Base-by-base conservation (phyloP, 2,329 filamentous ascomycete genomes). In the Arthrobotrys megalospora region DNA sequence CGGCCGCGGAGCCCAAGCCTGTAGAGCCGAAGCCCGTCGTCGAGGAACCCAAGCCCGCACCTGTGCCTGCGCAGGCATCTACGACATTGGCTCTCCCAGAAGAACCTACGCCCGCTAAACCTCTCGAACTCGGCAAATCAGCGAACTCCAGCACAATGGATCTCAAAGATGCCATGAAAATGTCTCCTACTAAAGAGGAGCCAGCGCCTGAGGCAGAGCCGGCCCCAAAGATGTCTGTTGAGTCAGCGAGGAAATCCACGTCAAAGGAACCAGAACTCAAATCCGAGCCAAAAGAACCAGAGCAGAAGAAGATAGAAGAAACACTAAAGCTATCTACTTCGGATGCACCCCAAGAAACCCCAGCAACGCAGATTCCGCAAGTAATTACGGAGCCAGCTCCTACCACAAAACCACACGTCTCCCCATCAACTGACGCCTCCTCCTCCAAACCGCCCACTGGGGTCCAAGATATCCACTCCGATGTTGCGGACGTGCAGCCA, bases 161-260 rank as follows among this genome's bases (percentile, higher is more conserved):
- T 36, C 62, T 75, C 21, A 75, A 75, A 53, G 62, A 67, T 28
- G 70, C 70, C 7, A 67, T 75, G 63, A 67, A 52, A 4, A 66
- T 75, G 63, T 38, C 50, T 34, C 70, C 70, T 24, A 50, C 45
- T 7, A 32, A 14, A 2, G 45, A 64, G 36, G 43, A 47, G 2
- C 43, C 52, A 10, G 32, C 34, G 11, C 52, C 52, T 10, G 10
- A 36, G 21, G 12, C 3, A 1, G 55, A 62, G 19, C 34, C n/a
- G 6, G 11, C 21, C 28, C 43, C 58, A n/a, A 32, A 48, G 34
- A 58, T 6, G 52, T 58, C 28, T 7, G 24, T 21, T 6, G 52
- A 58, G n/a, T 34, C 28, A 10, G 5, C 11, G 3, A 32, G 52
- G 10, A 16, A 58, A 11, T 36, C 52, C 3, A 36, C 14, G 11